Evolutionary conservation across 208 protist species (phyloP).

Genomic region (Leishmania braziliensis): DNA sequence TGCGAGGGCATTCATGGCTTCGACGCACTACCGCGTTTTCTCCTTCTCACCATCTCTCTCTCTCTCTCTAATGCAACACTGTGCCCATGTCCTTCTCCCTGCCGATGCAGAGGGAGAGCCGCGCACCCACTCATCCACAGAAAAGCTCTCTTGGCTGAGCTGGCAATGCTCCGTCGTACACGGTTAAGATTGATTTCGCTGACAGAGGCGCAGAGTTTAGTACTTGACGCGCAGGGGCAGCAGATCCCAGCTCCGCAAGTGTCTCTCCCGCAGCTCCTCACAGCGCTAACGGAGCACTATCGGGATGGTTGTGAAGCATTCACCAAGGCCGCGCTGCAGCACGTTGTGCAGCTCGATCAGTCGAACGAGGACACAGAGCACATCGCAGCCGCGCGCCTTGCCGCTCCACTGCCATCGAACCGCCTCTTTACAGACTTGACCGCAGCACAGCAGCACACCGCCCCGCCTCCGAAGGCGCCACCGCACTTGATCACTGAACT

Average conservation of each 20-base stretch:
- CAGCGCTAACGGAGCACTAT: constrained; percentile 40
- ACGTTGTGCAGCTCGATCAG: constrained; percentile 59
- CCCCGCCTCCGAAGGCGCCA: background rate
- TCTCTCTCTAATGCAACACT: background rate
- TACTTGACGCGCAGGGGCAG: constrained; percentile 35
- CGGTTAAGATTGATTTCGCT: constrained; percentile 33
- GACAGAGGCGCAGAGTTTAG: constrained; percentile 44
- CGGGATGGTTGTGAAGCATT: constrained; percentile 36
- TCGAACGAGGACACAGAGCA: constrained; percentile 58
- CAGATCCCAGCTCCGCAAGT: constrained; percentile 1
- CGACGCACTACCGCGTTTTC: background rate
- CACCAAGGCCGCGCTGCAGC: constrained; percentile 36
- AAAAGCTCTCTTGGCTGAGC: background rate
- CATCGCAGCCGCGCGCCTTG: constrained; percentile 31
- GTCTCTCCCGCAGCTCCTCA: constrained; percentile 34
- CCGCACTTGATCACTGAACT: constrained; percentile 55
- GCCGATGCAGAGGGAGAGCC: background rate
- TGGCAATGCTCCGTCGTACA: constrained; percentile 24
- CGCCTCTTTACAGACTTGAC: background rate
- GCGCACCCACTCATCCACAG: background rate
- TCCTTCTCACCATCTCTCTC: background rate
- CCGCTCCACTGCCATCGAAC: background rate
- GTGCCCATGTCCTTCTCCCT: background rate
- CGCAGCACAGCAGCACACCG: background rate
- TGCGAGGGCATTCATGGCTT: background rate